Evolutionary conservation across 352 stramenopile genomes (phyloP).

Genomic region (Phytophthora sp.): DNA sequence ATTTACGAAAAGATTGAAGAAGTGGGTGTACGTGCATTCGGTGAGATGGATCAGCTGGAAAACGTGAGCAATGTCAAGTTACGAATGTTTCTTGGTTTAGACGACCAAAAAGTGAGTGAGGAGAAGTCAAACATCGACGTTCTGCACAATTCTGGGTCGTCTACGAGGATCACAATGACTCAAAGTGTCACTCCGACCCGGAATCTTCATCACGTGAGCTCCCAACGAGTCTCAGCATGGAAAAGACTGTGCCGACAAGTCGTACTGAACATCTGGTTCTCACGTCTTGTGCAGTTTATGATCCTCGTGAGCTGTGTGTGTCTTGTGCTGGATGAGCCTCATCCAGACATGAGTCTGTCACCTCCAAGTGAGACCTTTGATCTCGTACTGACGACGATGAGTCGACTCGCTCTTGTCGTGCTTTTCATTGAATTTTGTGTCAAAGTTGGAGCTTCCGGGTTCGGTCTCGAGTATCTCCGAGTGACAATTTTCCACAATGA

Average conservation of each 20-base stretch:
- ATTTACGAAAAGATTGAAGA: conserved; percentile 88
- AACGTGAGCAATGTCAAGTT: conserved; percentile 85
- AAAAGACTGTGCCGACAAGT: conserved; percentile 42
- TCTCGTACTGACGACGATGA: conserved; percentile 43
- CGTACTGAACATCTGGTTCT: conserved; percentile 48
- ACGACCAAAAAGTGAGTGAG: conserved; percentile 39
- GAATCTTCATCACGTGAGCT: conserved; percentile 10
- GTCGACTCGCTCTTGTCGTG: conserved; percentile 54
- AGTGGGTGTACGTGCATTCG: conserved; percentile 73
- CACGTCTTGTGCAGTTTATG: conserved; percentile 67
- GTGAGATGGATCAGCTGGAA: conserved; percentile 80
- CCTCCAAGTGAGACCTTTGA: conserved; percentile 46
- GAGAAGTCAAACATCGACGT: conserved; percentile 5
- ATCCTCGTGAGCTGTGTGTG: conserved; percentile 76
- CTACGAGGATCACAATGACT: background rate
- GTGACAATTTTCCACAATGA: conserved; percentile 67
- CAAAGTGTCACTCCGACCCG: conserved; percentile 12
- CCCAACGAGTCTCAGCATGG: conserved; percentile 19
- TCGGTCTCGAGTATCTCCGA: conserved; percentile 69
- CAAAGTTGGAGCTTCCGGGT: conserved; percentile 61
- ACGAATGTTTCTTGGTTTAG: conserved; percentile 76
- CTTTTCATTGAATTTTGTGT: conserved; percentile 66
- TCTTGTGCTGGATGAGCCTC: conserved; percentile 75
- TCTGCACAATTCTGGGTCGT: no score
- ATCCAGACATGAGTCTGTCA: conserved; percentile 60